Evolutionary conservation across 2,329 filamentous ascomycete species (phyloP).

Genomic region (Rhynchosporium secalis): DNA sequence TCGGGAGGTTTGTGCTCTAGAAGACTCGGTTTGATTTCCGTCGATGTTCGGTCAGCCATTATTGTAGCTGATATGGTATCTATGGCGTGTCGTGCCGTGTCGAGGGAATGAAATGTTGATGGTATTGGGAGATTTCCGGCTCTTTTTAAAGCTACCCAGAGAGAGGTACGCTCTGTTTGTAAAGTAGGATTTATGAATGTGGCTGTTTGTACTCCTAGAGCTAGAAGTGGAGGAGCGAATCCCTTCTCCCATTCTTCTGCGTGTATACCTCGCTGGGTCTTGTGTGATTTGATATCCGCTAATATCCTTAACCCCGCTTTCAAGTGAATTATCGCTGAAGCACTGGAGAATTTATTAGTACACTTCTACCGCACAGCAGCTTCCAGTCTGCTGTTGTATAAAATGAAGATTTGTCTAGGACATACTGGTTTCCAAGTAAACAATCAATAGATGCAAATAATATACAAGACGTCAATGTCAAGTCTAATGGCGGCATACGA

Average conservation of each 20-base stretch:
- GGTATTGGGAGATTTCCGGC: slow-evolving; percentile 23
- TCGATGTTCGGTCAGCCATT: slow-evolving; percentile 51
- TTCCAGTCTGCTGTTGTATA: not conserved
- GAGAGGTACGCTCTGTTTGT: slow-evolving; percentile 26
- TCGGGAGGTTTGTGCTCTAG: slow-evolving; percentile 52
- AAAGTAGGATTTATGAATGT: slow-evolving; percentile 34
- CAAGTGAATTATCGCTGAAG: slow-evolving; percentile 36
- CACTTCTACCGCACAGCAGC: not conserved
- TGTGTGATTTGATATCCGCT: slow-evolving; percentile 29
- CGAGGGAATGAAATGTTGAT: slow-evolving; percentile 47
- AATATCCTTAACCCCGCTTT: slow-evolving; percentile 36
- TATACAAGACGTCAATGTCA: slow-evolving; percentile 61
- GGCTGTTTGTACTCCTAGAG: slow-evolving; percentile 35
- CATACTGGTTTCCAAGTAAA: slow-evolving; percentile 34
- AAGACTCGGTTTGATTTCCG: slow-evolving; percentile 34
- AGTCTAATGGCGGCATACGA: slow-evolving; percentile 29
- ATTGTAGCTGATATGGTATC: slow-evolving; percentile 55
- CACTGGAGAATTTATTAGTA: slow-evolving; percentile 25
- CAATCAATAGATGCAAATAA: slow-evolving; percentile 65
- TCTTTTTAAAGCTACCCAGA: slow-evolving; percentile 30
- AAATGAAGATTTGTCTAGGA: not conserved
- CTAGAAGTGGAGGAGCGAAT: slow-evolving; percentile 32
- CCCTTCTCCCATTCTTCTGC: slow-evolving; percentile 30
- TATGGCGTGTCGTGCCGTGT: slow-evolving; percentile 57
- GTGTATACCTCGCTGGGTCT: slow-evolving; percentile 13